These are phyloP conservation scores for Sarocladium kiliense DNA, from an alignment of 2,329 filamentous ascomycete genomes.

Conservation along the genomic window DNA sequence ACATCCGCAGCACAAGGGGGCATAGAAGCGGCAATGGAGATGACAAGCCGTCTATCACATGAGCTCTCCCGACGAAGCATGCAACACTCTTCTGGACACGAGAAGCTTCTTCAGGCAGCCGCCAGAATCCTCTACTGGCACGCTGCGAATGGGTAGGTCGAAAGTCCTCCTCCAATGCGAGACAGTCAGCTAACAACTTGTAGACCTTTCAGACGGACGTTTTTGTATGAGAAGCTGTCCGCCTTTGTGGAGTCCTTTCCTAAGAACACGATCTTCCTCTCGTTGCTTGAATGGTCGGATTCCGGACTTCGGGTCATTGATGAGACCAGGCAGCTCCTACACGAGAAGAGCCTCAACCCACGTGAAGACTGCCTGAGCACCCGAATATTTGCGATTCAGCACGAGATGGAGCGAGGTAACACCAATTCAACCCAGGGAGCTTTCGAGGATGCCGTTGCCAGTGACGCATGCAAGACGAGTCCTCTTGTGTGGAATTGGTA, in stretches of 20 bases:
- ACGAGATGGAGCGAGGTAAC: slow-evolving; percentile 44
- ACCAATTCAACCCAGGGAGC: slow-evolving; percentile 43
- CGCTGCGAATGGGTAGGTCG: slow-evolving; percentile 48
- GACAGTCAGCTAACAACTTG: slow-evolving; percentile 14
- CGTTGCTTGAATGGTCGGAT: slow-evolving; percentile 69
- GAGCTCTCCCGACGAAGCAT: neutral
- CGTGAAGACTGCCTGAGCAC: slow-evolving; percentile 36
- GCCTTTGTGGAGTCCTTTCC: slow-evolving; percentile 63
- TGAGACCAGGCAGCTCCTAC: slow-evolving; percentile 63
- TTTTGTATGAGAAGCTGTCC: slow-evolving; percentile 57
- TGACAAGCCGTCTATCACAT: slow-evolving; percentile 18
- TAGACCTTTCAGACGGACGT: slow-evolving; percentile 62
- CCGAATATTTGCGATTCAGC: slow-evolving; percentile 45
- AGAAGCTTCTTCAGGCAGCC: slow-evolving; percentile 59
- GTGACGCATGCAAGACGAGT: slow-evolving; percentile 33
- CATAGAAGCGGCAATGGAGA: slow-evolving; percentile 43
- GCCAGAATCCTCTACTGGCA: slow-evolving; percentile 64
- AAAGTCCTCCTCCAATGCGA: neutral
- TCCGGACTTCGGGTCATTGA: slow-evolving; percentile 68
- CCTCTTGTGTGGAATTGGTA: slow-evolving; percentile 45
- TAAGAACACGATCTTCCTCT: slow-evolving; percentile 69
- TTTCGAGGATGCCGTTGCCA: slow-evolving; percentile 46
- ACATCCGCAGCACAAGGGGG: slow-evolving; percentile 46
- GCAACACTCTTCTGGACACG: slow-evolving; percentile 11
- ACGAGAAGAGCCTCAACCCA: slow-evolving; percentile 41